phyloP scores from a whole-genome alignment of 371 early-diverging fungal genomes.

The Capillidium rhysosporum region DNA sequence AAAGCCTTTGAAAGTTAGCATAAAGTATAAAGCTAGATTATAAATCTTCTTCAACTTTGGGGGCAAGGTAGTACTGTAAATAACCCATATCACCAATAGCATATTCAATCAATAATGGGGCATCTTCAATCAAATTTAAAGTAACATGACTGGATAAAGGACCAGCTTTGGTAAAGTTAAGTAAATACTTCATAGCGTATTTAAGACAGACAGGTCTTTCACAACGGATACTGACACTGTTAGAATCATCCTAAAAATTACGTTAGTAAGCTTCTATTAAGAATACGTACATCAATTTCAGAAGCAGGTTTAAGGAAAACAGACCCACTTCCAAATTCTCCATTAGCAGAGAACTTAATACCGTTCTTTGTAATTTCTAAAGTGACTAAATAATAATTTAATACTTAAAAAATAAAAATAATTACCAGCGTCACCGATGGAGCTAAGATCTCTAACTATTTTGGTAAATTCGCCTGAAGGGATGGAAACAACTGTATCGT shows the following conservation, averaged over 20 bases:
- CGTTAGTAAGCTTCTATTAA: neutral
- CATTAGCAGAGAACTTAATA: conserved; percentile 69
- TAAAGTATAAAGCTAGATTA: too few species aligned
- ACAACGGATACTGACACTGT: conserved; percentile 52
- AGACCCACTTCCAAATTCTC: conserved; percentile 77
- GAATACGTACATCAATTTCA: conserved; percentile 45
- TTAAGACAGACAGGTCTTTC: conserved; percentile 59
- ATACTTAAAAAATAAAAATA: neutral
- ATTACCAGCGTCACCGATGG: conserved; percentile 68
- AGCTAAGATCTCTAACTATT: conserved; percentile 72
- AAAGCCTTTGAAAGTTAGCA: too few species aligned
- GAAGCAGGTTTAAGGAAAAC: conserved; percentile 59
- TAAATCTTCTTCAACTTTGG: conserved; percentile 16
- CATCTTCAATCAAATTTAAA: conserved; percentile 62
- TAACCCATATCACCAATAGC: conserved; percentile 77
- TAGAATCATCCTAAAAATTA: conserved; percentile 28
- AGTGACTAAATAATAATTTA: conserved; percentile 24
- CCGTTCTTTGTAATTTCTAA: conserved; percentile 87
- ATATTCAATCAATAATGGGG: conserved; percentile 89
- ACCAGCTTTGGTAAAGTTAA: conserved; percentile 89
- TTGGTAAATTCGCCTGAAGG: conserved; percentile 79
- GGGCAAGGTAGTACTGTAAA: conserved; percentile 74
- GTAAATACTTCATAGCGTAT: conserved; percentile 86
- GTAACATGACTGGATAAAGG: conserved; percentile 61
- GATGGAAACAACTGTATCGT: conserved; percentile 79